phyloP scores from a whole-genome alignment of 169 alveolate genomes.

The Cryptosporidium sp. region DNA sequence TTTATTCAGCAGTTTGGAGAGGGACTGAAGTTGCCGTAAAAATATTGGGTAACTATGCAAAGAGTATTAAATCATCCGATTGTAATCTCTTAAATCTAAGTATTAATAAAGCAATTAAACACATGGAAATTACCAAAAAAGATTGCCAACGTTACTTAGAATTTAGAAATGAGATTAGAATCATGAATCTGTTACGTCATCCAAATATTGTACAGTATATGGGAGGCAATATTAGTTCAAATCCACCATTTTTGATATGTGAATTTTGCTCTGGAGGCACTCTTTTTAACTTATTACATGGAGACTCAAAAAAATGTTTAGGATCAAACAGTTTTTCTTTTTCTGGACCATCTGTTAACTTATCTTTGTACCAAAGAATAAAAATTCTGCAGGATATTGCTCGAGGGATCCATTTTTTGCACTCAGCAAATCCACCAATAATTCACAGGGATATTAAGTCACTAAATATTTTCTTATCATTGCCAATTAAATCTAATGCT shows the following conservation, averaged over 20 bases:
- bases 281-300: constrained; percentile 56
- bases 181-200: constrained; percentile 86
- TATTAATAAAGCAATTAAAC: not conserved
- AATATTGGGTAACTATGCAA: constrained; percentile 77
- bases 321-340: constrained; percentile 1
- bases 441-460: constrained; percentile 92
- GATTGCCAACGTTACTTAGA: constrained; percentile 82
- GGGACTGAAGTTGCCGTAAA: constrained; percentile 88
- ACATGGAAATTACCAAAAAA: constrained; percentile 15
- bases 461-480: constrained; percentile 84
- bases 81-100: not conserved
- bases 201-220: constrained; percentile 88
- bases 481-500: constrained; percentile 71
- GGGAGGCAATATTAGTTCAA: constrained; percentile 87
- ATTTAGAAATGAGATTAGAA: constrained; percentile 86
- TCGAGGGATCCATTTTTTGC: constrained; percentile 88
- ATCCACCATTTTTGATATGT: constrained; percentile 71
- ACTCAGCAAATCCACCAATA: constrained; percentile 86
- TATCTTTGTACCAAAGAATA: constrained; percentile 83
- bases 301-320: constrained; percentile 28
- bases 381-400: constrained; percentile 87
- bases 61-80: constrained; percentile 77
- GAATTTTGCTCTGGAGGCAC: constrained; percentile 77
- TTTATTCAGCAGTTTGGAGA: constrained; percentile 86
- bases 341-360: constrained; percentile 40